A percentile compares a stretch with the other conserved stretches of the same genome.
These are phyloP conservation scores for Eragrostis nindensis DNA, from an alignment of 176 grass and related monocot species.

Conservation along the genomic window DNA sequence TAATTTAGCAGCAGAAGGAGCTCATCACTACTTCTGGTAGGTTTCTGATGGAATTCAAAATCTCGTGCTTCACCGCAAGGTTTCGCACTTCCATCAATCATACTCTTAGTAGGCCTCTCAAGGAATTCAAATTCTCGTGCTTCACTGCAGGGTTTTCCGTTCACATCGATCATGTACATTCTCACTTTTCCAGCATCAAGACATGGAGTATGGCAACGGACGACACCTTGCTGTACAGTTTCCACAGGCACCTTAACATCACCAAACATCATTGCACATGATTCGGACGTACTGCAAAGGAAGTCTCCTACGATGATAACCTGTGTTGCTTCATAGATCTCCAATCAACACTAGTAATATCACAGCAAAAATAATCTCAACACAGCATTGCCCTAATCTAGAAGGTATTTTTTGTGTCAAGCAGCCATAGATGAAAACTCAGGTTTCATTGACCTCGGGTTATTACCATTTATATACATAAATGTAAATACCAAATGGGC, in stretches of 20 bases:
- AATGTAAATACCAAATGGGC: not conserved
- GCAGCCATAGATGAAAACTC: conserved; percentile 15
- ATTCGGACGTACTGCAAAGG: conserved; percentile 45
- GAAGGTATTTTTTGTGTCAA: not conserved
- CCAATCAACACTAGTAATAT: conserved; percentile 31
- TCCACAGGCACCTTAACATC: conserved; percentile 65
- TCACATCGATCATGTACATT: conserved; percentile 63
- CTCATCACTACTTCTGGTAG: conserved; percentile 55
- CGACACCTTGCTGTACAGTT: conserved; percentile 76
- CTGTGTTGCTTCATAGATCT: conserved; percentile 53
- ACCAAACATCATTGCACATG: conserved; percentile 69
- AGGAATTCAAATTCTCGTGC: conserved; percentile 66
- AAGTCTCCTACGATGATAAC: conserved; percentile 88
- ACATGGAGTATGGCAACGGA: conserved; percentile 69
- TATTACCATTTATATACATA: not conserved
- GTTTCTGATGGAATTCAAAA: conserved; percentile 51
- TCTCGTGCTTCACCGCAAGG: conserved; percentile 50
- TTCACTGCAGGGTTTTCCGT: conserved; percentile 67
- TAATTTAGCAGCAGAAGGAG: conserved; percentile 55
- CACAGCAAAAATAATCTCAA: not conserved
- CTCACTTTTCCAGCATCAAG: conserved; percentile 68
- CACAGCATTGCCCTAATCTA: conserved; percentile 6
- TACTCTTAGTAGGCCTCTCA: conserved; percentile 53
- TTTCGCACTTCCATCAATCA: conserved; percentile 52
- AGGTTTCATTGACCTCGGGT: not conserved